Evolutionary conservation across 495 filamentous ascomycete species (phyloP), one percentile per base, ranked within the genome.

Genomic region (Aspergillus cristatus): DNA sequence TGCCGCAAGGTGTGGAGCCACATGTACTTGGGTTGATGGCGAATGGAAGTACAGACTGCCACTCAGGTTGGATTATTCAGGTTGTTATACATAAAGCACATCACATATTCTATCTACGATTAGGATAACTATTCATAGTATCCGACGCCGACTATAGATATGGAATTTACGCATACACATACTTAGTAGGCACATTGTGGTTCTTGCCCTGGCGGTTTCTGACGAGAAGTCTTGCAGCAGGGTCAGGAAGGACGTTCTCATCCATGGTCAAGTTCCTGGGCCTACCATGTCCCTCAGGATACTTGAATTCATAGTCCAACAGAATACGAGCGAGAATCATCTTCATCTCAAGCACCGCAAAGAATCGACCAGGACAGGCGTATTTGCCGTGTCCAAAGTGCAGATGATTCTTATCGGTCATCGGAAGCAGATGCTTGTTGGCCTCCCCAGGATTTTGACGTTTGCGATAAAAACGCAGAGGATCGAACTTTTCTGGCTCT

Each of bases 361-460:
- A 78, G 51, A 74, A 76, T 11, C 75, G 51, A 0, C 76, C 76
- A 0, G 72, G 72, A 45, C 74, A 78, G 1, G 55, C 50, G 18
- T 55, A 41, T 6, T 55, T 62, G 12, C 75, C 75, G 11, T 62
- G 43, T 2, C 75, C 74, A 41, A 76, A 78, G 37, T 60, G 56
- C 26, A 75, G 43, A 34, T 63, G 55, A 2, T 60, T 47, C 11
- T 61, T 51, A 1, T 55, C 47, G 7, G 73, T 65, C 18, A 60
- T 55, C 4, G 62, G 58, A 42, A 68, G 73, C 18, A 71, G 63
- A 32, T 61, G 45, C 7, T 42, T 44, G 11, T 60, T 58, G 3
- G 47, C 47, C 14, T 54, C 42, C 8, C 45, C 48, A 3, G 57
- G 50, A 13, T 48, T 24, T 14, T 68, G 44, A 2, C 73, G 58